Percentiles rank a stretch among this genome's conserved stretches.
Evolutionary conservation across 2,329 filamentous ascomycete species (phyloP).

Genomic region (Hymenoscyphus salicellus): DNA sequence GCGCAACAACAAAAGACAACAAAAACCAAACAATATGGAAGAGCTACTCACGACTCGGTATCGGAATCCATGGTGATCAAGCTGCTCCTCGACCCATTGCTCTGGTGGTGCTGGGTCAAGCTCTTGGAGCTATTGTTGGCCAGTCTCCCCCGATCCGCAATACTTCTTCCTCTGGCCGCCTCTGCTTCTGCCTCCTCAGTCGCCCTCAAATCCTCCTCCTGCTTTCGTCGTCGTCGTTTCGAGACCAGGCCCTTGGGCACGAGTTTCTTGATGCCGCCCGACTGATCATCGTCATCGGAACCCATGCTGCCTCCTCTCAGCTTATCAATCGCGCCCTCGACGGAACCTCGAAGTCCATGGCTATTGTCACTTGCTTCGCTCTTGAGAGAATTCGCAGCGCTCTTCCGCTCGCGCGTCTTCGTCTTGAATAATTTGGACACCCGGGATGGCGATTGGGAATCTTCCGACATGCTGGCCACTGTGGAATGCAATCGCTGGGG

Average conservation of each 20-base stretch:
- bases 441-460: constrained; percentile 24
- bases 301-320: constrained; percentile 20
- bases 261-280: constrained; percentile 48
- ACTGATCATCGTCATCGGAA: constrained; percentile 24
- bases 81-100: constrained; percentile 26
- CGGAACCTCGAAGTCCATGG: constrained; percentile 21
- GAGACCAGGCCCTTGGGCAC: constrained; percentile 49
- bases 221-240: constrained; percentile 48
- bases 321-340: constrained; percentile 30
- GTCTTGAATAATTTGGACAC: constrained; percentile 30
- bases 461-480: constrained; percentile 34
- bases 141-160: constrained; percentile 35
- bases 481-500: neutral
- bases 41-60: constrained; percentile 34
- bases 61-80: constrained; percentile 36
- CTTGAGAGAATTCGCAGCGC: constrained; percentile 27
- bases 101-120: neutral
- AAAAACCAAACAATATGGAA: neutral
- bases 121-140: constrained; percentile 23
- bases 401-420: constrained; percentile 24
- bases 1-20: neutral
- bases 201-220: constrained; percentile 40
- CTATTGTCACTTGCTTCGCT: constrained; percentile 27
- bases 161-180: constrained; percentile 35
- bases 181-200: constrained; percentile 30